Evolutionary conservation across 1,284 basidiomycete genomes (phyloP).

Genomic region (Ceratobasidium theobromae): DNA sequence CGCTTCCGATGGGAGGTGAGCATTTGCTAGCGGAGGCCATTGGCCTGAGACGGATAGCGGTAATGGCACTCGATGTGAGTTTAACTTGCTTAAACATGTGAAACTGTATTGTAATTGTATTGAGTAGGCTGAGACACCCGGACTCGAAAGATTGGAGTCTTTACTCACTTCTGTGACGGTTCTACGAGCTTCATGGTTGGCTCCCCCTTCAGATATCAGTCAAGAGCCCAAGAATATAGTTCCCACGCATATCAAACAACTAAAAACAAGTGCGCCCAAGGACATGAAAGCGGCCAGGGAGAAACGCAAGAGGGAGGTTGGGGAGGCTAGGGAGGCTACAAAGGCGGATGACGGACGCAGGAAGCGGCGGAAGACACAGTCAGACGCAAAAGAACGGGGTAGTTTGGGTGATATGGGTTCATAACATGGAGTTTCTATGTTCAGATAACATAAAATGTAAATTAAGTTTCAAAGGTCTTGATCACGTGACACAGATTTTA

Average conservation of each 20-base stretch:
- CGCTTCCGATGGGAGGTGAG: conserved; percentile 73
- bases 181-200: conserved; percentile 65
- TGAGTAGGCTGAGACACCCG: conserved; percentile 40
- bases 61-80: conserved; percentile 63
- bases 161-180: conserved; percentile 50
- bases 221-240: conserved; percentile 42
- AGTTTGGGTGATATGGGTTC: no score
- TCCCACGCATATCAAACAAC: conserved; percentile 81
- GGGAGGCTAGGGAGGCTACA: conserved; percentile 50
- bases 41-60: conserved; percentile 69
- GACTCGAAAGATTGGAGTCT: conserved; percentile 30
- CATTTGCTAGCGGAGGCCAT: conserved; percentile 58
- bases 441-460: no score
- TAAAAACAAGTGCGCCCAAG: conserved; percentile 77
- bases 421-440: no score
- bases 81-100: background rate
- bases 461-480: background rate
- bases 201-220: conserved; percentile 36
- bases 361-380: conserved; percentile 3
- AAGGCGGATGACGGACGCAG: background rate
- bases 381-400: background rate
- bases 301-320: conserved; percentile 56
- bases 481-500: conserved; percentile 9
- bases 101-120: conserved; percentile 27
- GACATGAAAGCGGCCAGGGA: conserved; percentile 76